Conservation (phyloP, 1,284 basidiomycete genomes). For the Ceratobasidium theobromae region DNA sequence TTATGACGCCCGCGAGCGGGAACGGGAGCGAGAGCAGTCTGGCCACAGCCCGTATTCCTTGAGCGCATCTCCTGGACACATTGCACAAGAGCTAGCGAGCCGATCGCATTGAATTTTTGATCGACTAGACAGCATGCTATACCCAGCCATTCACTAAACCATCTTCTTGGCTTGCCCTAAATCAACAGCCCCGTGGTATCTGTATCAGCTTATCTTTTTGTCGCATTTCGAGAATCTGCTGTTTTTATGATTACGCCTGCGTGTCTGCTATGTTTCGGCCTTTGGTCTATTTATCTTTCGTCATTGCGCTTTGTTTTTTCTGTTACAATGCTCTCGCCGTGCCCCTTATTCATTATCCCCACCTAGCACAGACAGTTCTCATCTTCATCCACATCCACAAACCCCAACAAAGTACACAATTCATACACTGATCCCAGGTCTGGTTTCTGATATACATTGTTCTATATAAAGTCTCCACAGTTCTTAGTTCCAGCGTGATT, state of each 20-base stretch:
- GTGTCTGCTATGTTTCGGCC: neutral
- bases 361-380: constrained; percentile 22
- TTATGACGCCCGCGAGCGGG: constrained; percentile 44
- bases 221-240: constrained; percentile 14
- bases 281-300: constrained; percentile 18
- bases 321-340: constrained; percentile 14
- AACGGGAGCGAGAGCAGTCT: constrained; percentile 51
- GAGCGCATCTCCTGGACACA: constrained; percentile 20
- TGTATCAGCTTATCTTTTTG: constrained; percentile 24
- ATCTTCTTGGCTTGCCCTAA: neutral
- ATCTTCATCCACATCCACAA: neutral
- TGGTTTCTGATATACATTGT: constrained; percentile 9
- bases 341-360: neutral
- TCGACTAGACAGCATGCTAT: neutral
- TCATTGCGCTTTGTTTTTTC: constrained; percentile 20
- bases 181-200: constrained; percentile 5
- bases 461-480: neutral
- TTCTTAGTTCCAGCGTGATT: neutral
- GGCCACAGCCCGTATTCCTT: constrained; percentile 9
- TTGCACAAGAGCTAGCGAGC: constrained; percentile 6
- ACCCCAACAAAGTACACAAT: constrained; percentile 9
- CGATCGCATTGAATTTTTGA: neutral
- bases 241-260: constrained; percentile 23
- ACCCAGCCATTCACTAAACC: constrained; percentile 13
- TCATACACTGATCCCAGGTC: neutral